Evolutionary conservation across 805 yeast genomes (phyloP), one percentile per base, ranked within the genome.

Genomic region (Wickerhamiella azyma): DNA sequence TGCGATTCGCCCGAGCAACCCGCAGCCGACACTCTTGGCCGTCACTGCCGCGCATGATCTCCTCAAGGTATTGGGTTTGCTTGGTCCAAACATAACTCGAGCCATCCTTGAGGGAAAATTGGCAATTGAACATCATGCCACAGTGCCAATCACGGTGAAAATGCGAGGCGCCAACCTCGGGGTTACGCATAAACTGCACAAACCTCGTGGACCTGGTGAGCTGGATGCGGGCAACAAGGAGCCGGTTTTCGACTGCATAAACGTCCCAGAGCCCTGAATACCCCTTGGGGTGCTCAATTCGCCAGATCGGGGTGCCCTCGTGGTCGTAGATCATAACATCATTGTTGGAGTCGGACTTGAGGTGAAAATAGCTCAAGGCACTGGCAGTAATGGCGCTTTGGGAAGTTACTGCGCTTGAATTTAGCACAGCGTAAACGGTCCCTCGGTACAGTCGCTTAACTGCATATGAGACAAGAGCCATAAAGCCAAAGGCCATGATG

Each of bases 31-130:
- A 55, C 57, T 76, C 81, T 55, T 75, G 79, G 47, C 62, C 68
- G n/a, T 70, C 70, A 11, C 78, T 79, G 32, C 71, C 70, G 5
- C 77, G 77, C 35, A 66, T 57, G 39, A 76, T 66, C 42, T 66
- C 66, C 55, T 76, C 81, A 45, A 77, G 64, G 52, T 55, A 70
- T 50, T 72, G 68, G 6, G 79, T 59, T 17, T 73, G 69, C 39
- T 73, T 63, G 3, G 73, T 64, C 83, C 83, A 77, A 14, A 66
- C 70, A 55, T 73, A 75, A 50, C 72, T 68, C 45, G 67, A 63
- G 2, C 81, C 82, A 53, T 74, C 77, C 39, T 57, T 59, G 24
- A 75, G 60, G 50, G 70, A 69, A 56, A 76, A 77, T 18, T 24
- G 66, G 49, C 74, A 66, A 18, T 36, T 36, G 19, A 42, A 42